phyloP scores from a whole-genome alignment of 1,284 basidiomycete genomes.

The Rhodotorula sp. region DNA sequence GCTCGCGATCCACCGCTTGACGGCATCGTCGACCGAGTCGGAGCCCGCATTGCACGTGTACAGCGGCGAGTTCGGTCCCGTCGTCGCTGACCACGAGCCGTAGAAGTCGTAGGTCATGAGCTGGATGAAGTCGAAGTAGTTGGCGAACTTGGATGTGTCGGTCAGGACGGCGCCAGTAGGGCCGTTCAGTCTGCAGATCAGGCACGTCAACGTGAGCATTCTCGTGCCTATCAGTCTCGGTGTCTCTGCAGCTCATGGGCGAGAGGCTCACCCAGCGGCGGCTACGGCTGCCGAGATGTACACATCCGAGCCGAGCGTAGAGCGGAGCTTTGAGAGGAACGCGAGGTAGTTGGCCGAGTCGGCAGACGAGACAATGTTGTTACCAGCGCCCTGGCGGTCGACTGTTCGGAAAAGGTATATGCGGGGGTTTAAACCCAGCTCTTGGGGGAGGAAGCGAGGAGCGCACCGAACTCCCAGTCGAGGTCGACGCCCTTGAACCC shows the following conservation, averaged over 20 bases:
- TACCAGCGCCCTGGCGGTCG: slow-evolving; percentile 15
- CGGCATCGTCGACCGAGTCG: slow-evolving; percentile 3
- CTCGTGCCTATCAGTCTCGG: too few relatives aligned
- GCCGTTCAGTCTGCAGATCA: slow-evolving; percentile 16
- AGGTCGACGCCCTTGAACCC: slow-evolving; percentile 18
- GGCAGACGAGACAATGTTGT: slow-evolving; percentile 15
- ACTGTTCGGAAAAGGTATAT: not conserved
- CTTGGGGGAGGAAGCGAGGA: too few relatives aligned
- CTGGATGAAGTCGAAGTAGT: slow-evolving; percentile 15
- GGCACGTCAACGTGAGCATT: not conserved
- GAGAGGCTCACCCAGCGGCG: slow-evolving; percentile 14
- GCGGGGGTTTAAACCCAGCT: not conserved
- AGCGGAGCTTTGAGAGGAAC: slow-evolving; percentile 20
- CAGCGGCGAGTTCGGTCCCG: slow-evolving; percentile 22
- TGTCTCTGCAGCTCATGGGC: not conserved
- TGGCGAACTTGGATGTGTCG: slow-evolving; percentile 5
- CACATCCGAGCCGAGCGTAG: slow-evolving; percentile 7
- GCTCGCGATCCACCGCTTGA: slow-evolving; percentile 8
- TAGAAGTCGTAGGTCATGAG: slow-evolving; percentile 29
- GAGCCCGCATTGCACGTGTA: slow-evolving; percentile 16
- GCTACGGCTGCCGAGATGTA: slow-evolving; percentile 16
- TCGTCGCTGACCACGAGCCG: slow-evolving; percentile 16
- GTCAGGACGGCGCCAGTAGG: slow-evolving; percentile 10
- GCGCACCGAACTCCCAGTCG: slow-evolving; percentile 29
- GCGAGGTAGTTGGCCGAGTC: slow-evolving; percentile 24